Conservation (phyloP, 192 early-diverging fungal species). For the Coemansia aciculifera region DNA sequence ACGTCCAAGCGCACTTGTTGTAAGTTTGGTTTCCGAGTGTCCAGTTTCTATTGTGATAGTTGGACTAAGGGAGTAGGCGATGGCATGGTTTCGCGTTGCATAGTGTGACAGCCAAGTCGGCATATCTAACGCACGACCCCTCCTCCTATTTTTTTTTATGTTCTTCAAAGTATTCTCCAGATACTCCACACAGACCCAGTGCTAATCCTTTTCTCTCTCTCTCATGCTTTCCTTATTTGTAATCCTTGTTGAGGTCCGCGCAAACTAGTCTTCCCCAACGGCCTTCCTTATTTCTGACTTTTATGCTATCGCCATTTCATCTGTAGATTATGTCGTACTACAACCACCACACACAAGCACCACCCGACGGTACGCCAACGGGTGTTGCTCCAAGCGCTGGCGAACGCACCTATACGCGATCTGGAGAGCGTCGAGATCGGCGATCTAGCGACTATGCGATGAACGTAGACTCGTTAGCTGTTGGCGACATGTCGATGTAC, state of each 20-base stretch:
- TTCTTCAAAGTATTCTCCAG: not conserved
- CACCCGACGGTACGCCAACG: not conserved
- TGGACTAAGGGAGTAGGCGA: not conserved
- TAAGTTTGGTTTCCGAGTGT: constrained; percentile 1
- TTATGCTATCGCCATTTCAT: not conserved
- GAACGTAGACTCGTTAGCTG: constrained; percentile 27
- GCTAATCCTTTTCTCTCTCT: not conserved
- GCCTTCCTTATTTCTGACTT: not conserved
- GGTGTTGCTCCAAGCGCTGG: not conserved
- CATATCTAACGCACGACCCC: not conserved
- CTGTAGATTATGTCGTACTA: constrained; percentile 2
- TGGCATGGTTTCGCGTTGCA: not conserved
- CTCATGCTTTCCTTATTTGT: not conserved
- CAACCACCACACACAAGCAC: constrained; percentile 11
- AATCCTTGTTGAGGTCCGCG: not conserved
- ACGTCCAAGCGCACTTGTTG: not conserved
- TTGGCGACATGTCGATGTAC: constrained; percentile 8
- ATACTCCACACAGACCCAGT: not conserved
- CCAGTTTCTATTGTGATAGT: not conserved
- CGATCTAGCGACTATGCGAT: constrained; percentile 39
- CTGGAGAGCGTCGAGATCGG: constrained; percentile 25
- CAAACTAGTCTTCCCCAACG: not conserved
- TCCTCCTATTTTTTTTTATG: not conserved
- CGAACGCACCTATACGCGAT: not conserved
- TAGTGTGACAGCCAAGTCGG: not conserved